phyloP scores from a whole-genome alignment of 257 asterid species.

The Petrea volubilis region DNA sequence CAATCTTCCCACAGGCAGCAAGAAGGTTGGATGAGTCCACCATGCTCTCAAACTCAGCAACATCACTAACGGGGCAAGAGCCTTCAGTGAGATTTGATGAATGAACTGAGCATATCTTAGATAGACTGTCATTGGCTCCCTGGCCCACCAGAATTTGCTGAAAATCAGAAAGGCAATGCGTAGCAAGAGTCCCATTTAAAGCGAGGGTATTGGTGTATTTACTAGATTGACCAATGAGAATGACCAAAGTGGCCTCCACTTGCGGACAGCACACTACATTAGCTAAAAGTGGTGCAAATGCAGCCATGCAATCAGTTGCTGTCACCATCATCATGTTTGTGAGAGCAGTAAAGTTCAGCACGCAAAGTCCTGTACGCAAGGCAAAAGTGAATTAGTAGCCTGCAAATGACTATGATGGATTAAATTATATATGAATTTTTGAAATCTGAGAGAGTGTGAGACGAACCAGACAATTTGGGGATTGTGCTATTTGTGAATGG shows the following conservation, averaged over 20 bases:
- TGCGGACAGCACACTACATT: constrained; percentile 98
- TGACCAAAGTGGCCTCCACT: constrained; percentile 78
- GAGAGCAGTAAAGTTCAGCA: constrained; percentile 66
- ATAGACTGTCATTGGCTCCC: constrained; percentile 78
- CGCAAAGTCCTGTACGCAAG: constrained; percentile 58
- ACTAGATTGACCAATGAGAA: constrained; percentile 85
- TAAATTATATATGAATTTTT: constrained; percentile 6
- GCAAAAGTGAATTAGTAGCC: not conserved
- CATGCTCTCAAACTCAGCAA: constrained; percentile 69
- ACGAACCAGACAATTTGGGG: constrained; percentile 90
- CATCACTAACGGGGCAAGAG: constrained; percentile 82
- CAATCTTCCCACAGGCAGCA: constrained; percentile 78
- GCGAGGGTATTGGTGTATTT: constrained; percentile 65
- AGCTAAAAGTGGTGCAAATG: constrained; percentile 87
- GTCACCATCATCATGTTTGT: constrained; percentile 70
- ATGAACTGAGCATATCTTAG: constrained; percentile 73
- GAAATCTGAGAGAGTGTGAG: constrained; percentile 1
- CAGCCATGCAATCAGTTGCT: constrained; percentile 84
- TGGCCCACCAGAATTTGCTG: constrained; percentile 76
- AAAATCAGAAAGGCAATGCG: constrained; percentile 85
- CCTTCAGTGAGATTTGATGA: constrained; percentile 86
- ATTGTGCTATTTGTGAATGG: constrained; percentile 86
- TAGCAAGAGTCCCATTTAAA: constrained; percentile 62
- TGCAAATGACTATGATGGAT: not conserved
- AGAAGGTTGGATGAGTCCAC: constrained; percentile 77